Conservation (phyloP, 805 yeast species). For the Candida railenensis region DNA sequence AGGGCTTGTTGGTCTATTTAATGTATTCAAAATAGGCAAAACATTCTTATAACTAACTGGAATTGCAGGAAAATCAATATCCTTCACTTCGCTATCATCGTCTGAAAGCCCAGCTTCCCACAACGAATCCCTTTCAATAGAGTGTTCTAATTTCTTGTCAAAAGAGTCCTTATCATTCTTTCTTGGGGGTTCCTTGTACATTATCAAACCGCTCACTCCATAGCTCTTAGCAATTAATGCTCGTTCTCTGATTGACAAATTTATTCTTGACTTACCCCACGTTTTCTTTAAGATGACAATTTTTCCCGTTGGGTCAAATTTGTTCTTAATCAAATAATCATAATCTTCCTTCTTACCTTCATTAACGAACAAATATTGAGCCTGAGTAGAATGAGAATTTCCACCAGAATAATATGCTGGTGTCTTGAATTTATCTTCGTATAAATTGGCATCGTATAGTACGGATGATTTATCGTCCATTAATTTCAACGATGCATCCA, state of each 20-base stretch:
- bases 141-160: constrained; percentile 10
- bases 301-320: constrained; percentile 19
- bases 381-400: constrained; percentile 13
- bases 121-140: constrained; percentile 19
- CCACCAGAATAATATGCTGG: constrained; percentile 33
- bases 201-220: constrained; percentile 27
- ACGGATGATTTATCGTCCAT: constrained; percentile 13
- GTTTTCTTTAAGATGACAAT: constrained; percentile 24
- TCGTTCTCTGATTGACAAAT: constrained; percentile 21
- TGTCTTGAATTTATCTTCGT: constrained; percentile 23
- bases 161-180: not conserved
- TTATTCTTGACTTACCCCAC: constrained; percentile 10
- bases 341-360: constrained; percentile 32
- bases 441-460: constrained; percentile 24
- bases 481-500: constrained; percentile 23
- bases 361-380: constrained; percentile 28
- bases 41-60: constrained; percentile 28
- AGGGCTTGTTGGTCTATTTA: constrained; percentile 11
- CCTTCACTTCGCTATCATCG: not conserved
- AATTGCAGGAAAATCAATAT: constrained; percentile 18
- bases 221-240: constrained; percentile 20
- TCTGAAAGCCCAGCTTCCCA: constrained; percentile 8
- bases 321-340: constrained; percentile 15
- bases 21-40: constrained; percentile 19
- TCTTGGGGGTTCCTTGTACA: constrained; percentile 16